Base-by-base conservation (phyloP, 805 yeast genomes). In the Alloascoidea hylecoeti region DNA sequence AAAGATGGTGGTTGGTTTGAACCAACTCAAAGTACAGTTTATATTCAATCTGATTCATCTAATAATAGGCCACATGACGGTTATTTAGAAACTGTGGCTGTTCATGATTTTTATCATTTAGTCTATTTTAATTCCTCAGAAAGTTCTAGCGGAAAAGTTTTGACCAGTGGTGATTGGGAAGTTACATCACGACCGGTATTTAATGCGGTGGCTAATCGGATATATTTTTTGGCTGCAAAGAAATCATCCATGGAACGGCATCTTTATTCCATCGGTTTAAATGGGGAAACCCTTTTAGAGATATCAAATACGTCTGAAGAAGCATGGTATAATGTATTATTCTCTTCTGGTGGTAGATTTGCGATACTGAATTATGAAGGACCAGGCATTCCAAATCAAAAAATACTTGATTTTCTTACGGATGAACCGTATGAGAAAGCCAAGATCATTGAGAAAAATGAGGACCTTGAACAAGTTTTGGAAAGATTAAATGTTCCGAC, bases 131-230 rank as follows among this genome's bases (percentile, higher is more conserved):
- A 82, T 2, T 92, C 95, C 3, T 73, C 85, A 2, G 63, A 67
- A 16, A 54, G 78, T 4, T 44, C 72, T 0, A 55, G 57, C 13
- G 84, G 84, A 3, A 46, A 46, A 37, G 49, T 49, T 2, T 66
- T 94, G 36, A 82, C 92, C 1, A 41, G 56, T 3, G 98, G 98
- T 4, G 58, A 68, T 1, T 92, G 96, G 95, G 98, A 92, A 56
- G 95, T 92, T n/a, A 80, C 72, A 17, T 69, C 64, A 42, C 89
- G 84, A 1, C 75, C 80, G 2, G 48, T 56, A 3, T 56, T 57
- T 28, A 62, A 57, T 42, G 64, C 69, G 33, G 70, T 70, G 30
- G 53, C 62, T 9, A 77, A 79, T 51, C 46, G 47, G 4, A 63
- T 75, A 3, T 79, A 75, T 53, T 92, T 75, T 53, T 51, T 75